phyloP scores from a whole-genome alignment of 495 filamentous ascomycete genomes.

The Hypoxylon crocopeplum region DNA sequence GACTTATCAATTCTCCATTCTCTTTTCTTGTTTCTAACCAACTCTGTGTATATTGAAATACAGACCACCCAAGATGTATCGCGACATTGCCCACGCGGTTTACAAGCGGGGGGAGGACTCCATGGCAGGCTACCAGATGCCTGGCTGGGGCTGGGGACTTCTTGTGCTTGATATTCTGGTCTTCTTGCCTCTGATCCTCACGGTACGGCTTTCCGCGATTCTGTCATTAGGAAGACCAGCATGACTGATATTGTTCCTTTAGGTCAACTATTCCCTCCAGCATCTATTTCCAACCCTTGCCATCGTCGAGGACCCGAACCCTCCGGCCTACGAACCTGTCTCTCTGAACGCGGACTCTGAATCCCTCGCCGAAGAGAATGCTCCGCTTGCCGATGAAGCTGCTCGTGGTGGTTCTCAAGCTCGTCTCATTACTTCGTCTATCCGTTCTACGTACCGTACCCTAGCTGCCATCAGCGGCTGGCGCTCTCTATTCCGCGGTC shows the following conservation, averaged over 20 bases:
- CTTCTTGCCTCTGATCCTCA: constrained; percentile 47
- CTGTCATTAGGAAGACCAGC: not conserved
- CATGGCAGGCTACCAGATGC: constrained; percentile 38
- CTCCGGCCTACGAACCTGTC: constrained; percentile 54
- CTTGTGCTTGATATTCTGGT: constrained; percentile 42
- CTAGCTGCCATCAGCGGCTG: constrained; percentile 47
- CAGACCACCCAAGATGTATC: constrained; percentile 38
- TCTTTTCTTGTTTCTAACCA: not conserved
- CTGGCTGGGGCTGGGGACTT: constrained; percentile 40
- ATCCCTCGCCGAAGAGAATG: constrained; percentile 36
- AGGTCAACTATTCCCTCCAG: constrained; percentile 51
- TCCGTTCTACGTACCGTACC: constrained; percentile 50
- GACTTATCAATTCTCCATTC: not conserved
- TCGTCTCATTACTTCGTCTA: constrained; percentile 50
- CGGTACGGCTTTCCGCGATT: constrained; percentile 36
- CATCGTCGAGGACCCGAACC: constrained; percentile 58
- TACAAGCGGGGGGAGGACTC: constrained; percentile 40
- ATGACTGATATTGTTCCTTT: constrained; percentile 19
- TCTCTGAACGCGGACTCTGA: constrained; percentile 44
- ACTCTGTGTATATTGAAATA: not conserved
- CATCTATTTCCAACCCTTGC: constrained; percentile 52
- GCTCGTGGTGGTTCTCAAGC: constrained; percentile 22
- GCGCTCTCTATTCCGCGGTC: constrained; percentile 49
- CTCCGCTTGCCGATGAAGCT: constrained; percentile 31
- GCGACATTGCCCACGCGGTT: constrained; percentile 42